phyloP scores from a whole-genome alignment of 805 yeast genomes.

The Myxozyma melibiosi region DNA sequence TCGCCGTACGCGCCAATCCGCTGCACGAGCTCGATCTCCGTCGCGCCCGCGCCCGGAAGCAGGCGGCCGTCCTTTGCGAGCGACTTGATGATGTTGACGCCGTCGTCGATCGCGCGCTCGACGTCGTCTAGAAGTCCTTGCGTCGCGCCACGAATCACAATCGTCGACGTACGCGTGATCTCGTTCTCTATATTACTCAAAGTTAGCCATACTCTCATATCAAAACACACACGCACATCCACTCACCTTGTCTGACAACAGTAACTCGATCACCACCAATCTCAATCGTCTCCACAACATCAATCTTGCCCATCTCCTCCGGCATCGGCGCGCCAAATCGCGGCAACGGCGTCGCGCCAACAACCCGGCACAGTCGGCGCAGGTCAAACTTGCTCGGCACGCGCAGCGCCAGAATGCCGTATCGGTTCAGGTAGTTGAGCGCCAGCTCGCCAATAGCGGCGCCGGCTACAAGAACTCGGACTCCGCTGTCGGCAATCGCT shows the following conservation, averaged over 20 bases:
- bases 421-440: slow-evolving; percentile 86
- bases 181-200: slow-evolving; percentile 39
- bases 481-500: slow-evolving; percentile 81
- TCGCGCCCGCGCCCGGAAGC: slow-evolving; percentile 95
- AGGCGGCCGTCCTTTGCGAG: slow-evolving; percentile 77
- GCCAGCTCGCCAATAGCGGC: slow-evolving; percentile 91
- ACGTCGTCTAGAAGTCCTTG: slow-evolving; percentile 90
- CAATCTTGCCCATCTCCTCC: slow-evolving; percentile 88
- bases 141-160: slow-evolving; percentile 94
- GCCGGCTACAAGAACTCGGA: slow-evolving; percentile 90
- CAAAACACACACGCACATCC: slow-evolving; percentile 26
- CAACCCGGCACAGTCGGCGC: slow-evolving; percentile 90
- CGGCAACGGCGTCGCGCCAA: slow-evolving; percentile 96
- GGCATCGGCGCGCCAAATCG: slow-evolving; percentile 91
- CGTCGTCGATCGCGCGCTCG: slow-evolving; percentile 97
- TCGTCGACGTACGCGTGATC: slow-evolving; percentile 82
- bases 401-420: slow-evolving; percentile 78
- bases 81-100: slow-evolving; percentile 89
- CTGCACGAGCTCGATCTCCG: slow-evolving; percentile 84
- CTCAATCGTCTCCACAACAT: slow-evolving; percentile 85
- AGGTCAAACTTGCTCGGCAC: slow-evolving; percentile 94
- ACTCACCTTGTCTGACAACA: slow-evolving; percentile 73
- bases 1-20: slow-evolving; percentile 85
- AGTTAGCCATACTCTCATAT: background rate
- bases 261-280: slow-evolving; percentile 98